Conservation (phyloP, 371 early-diverging fungal genomes). For the Catenaria anguillulae region DNA sequence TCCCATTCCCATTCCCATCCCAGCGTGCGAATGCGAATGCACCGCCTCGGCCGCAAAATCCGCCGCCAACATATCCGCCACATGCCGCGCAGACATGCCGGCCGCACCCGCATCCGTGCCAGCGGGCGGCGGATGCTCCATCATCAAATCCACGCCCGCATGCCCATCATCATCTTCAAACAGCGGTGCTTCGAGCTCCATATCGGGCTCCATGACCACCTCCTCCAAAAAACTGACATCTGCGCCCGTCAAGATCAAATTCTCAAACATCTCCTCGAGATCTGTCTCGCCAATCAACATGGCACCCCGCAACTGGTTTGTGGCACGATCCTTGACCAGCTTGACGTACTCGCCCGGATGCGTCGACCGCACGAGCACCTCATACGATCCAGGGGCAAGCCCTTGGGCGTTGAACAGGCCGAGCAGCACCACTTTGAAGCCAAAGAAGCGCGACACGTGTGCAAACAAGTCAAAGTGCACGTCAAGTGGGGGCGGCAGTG, state of each 20-base stretch:
- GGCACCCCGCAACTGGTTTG: not conserved
- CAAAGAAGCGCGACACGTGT: conserved; percentile 8
- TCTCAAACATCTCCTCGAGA: conserved; percentile 4
- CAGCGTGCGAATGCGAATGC: no score
- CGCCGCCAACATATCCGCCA: no score
- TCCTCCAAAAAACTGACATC: conserved; percentile 1
- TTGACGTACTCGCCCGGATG: conserved; percentile 9
- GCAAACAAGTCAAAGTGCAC: conserved; percentile 5
- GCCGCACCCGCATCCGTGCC: no score
- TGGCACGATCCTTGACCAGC: not conserved
- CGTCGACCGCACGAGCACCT: not conserved
- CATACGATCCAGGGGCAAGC: not conserved
- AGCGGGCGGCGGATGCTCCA: no score
- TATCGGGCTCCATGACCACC: not conserved
- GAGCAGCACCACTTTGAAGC: conserved; percentile 7
- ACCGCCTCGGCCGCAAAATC: no score
- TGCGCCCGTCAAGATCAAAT: conserved; percentile 1
- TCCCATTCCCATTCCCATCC: no score
- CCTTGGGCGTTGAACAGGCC: conserved; percentile 8
- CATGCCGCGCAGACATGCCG: no score
- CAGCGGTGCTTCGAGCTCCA: conserved; percentile 3
- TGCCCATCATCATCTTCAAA: not conserved
- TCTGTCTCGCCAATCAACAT: conserved; percentile 8
- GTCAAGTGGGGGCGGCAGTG: not conserved
- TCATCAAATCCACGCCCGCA: no score